phyloP scores from a whole-genome alignment of 2,329 filamentous ascomycete genomes.

The Curvularia spicifera region DNA sequence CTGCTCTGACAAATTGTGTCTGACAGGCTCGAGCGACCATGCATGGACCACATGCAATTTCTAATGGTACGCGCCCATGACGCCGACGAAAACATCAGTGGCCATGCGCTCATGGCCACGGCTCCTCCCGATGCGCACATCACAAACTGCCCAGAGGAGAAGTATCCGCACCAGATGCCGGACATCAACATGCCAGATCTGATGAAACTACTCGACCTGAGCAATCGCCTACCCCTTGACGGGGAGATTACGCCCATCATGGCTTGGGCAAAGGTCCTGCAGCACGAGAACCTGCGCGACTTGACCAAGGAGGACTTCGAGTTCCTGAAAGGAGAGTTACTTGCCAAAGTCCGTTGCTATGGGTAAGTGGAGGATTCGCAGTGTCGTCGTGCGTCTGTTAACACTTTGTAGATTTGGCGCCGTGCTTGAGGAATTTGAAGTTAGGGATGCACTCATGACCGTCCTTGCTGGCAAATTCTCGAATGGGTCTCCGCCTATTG shows the following conservation, averaged over 20 bases:
- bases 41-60: constrained; percentile 88
- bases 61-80: constrained; percentile 67
- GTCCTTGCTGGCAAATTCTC: constrained; percentile 66
- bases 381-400: constrained; percentile 10
- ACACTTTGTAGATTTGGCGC: constrained; percentile 64
- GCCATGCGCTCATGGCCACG: constrained; percentile 91
- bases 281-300: constrained; percentile 63
- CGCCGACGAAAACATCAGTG: constrained; percentile 67
- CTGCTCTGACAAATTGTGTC: constrained; percentile 40
- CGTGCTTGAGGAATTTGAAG: constrained; percentile 74
- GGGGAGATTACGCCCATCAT: constrained; percentile 95
- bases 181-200: constrained; percentile 76
- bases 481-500: constrained; percentile 20
- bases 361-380: constrained; percentile 67
- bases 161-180: constrained; percentile 75
- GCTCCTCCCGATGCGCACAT: constrained; percentile 77
- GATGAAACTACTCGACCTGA: constrained; percentile 81
- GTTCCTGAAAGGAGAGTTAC: constrained; percentile 73
- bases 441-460: constrained; percentile 77
- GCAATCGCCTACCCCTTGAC: constrained; percentile 79
- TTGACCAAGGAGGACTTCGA: constrained; percentile 73
- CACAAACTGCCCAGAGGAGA: constrained; percentile 60
- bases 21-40: constrained; percentile 82
- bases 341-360: constrained; percentile 86
- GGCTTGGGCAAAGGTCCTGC: constrained; percentile 85